Base-by-base conservation (phyloP, 441 rosid genomes). In the Francoa sonchifolia region DNA sequence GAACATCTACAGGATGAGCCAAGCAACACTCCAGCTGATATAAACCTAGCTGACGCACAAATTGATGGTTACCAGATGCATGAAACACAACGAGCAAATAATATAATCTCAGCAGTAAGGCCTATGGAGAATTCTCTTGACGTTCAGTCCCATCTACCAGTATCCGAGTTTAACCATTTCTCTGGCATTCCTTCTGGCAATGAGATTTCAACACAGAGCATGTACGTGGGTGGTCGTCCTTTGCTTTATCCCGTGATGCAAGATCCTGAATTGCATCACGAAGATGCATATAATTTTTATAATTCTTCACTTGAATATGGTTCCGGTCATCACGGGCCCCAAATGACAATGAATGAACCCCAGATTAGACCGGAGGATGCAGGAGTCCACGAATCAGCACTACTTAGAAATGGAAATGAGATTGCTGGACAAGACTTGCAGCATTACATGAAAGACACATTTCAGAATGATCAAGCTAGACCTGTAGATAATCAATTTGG, bases 141-240 rank as follows among this genome's bases (percentile, higher is more conserved):
- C 27, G 74, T 56, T 44, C 71, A 51, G 39, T 31, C 65, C 11
- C 52, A 42, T 42, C 20, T 63, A 32, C 54, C 57, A 18, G 34
- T 37, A 13, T 56, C 74, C 19, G 76, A 66, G 28, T 63, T 70
- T 37, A 34, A 55, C 63, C 61, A 51, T 64, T 70, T 64, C 36
- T 28, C 75, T 13, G 46, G 57, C 33, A 43, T 79, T 49, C 74
- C 86, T 29, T 54, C 72, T 44, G 61, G 67, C 3, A 55, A 52
- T 51, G 57, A 50, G 19, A 37, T 49, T 32, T 38, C 80, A 15
- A 59, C 61, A 5, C 75, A 58, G 52, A 63, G 63, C 68, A 68
- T 69, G 63, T 53, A 28, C 48, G 65, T 57, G 57, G 73, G 67
- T 28, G 90, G 72, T 50, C 68, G 76, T 26, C 73, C 79, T 8